Base-by-base conservation (phyloP, 2,329 filamentous ascomycete genomes). In the Fusarium nelsonii region DNA sequence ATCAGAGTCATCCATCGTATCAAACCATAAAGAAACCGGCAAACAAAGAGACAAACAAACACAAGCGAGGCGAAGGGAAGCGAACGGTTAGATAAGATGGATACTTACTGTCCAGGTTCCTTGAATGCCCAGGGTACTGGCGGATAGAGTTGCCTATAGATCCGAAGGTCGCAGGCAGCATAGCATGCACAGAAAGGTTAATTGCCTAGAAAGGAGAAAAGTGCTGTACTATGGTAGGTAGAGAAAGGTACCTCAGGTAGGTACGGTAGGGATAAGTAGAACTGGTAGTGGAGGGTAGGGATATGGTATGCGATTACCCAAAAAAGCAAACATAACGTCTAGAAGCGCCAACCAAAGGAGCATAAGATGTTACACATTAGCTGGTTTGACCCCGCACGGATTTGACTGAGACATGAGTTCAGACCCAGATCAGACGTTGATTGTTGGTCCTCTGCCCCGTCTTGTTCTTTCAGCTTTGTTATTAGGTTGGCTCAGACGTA, bases 361-460 rank as follows among this genome's bases (percentile, higher is more conserved):
- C 10, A 34, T 26, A 4, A 49, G 28, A 37, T 37, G 33, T 50
- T 39, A 37, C 33, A 50, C 46, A 50, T 28, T 18, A 50, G 33
- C 20, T 37, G 46, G 20, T 50, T 33, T 16, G 16, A 28, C 48
- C 48, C 48, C 48, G 33, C 48, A 50, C 32, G 16, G 48, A 39
- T 39, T 50, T 49, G 46, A 50, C 32, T 49, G 45, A 49, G 32
- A 49, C 45, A 49, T 45, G 41, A 44, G 33, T 36, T 15, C 20
- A 23, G 39, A 23, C 20, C 15, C 8, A 20, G 39, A 41, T 15
- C 3, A 41, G 18, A 41, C 10, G 30, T 30, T 30, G 30, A 30
- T 30, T 30, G 30, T n/a, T 28, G 4, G 20, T 12, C 15, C 6
- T 23, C 23, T 20, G 20, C 20, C 20, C 20, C 4, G 23, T 20